These are phyloP conservation scores for Geosmithia putterillii DNA, from an alignment of 2,329 filamentous ascomycete genomes.

Conservation along the genomic window DNA sequence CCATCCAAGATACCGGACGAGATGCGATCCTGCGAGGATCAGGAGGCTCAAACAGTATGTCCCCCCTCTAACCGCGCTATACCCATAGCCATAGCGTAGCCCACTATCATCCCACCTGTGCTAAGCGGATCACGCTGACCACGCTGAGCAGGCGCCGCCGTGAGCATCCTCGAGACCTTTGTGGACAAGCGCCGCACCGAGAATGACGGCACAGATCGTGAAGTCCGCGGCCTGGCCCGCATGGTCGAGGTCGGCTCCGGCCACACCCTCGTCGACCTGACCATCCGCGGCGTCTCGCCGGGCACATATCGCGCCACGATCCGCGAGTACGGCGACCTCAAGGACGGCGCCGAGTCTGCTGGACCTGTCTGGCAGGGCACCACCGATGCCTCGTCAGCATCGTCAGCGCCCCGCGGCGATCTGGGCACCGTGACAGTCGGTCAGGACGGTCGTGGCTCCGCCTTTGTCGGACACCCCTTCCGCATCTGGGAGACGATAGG, in stretches of 20 bases:
- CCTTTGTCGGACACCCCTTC: constrained; percentile 71
- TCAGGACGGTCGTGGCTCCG: constrained; percentile 60
- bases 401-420: constrained; percentile 22
- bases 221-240: constrained; percentile 76
- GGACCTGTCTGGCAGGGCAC: constrained; percentile 59
- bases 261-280: constrained; percentile 77
- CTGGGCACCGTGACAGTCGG: constrained; percentile 69
- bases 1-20: constrained; percentile 80
- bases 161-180: constrained; percentile 88
- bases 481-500: constrained; percentile 96
- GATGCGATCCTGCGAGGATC: constrained; percentile 91
- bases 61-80: not conserved
- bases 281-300: constrained; percentile 66
- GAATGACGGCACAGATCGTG: constrained; percentile 26
- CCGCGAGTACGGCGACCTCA: constrained; percentile 78
- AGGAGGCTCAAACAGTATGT: constrained; percentile 71
- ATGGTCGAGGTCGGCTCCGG: constrained; percentile 83
- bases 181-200: constrained; percentile 41
- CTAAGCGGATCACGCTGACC: not conserved
- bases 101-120: not conserved
- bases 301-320: constrained; percentile 79
- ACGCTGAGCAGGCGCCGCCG: constrained; percentile 59
- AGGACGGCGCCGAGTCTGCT: constrained; percentile 67
- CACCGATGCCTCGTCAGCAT: not conserved
- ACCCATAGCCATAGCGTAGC: not conserved